These are phyloP conservation scores for Vitis rotundifolia DNA, from an alignment of 164 flowering plant genomes.

Conservation along the genomic window DNA sequence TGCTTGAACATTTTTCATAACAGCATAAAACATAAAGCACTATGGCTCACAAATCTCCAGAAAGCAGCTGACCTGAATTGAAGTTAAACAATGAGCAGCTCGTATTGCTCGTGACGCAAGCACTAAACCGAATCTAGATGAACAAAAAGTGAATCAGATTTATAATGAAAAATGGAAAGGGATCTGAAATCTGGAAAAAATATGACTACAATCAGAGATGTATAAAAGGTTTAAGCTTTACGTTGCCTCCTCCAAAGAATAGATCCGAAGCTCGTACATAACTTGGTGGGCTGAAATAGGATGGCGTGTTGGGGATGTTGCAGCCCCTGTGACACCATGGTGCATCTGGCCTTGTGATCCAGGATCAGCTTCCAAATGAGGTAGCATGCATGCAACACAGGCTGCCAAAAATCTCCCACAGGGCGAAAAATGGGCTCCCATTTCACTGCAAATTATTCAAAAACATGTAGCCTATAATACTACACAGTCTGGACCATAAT, in stretches of 20 bases:
- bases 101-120: conserved; percentile 93
- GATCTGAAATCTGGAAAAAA: neutral
- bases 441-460: conserved; percentile 67
- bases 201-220: neutral
- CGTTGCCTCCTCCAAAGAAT: conserved; percentile 97
- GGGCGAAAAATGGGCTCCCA: conserved; percentile 99
- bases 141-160: neutral
- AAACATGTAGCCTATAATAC: neutral
- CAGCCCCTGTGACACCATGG: conserved; percentile 58
- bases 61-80: conserved; percentile 83
- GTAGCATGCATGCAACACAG: conserved; percentile 92
- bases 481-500: neutral
- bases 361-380: conserved; percentile 76
- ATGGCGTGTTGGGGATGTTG: conserved; percentile 95
- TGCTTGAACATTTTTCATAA: too few relatives aligned
- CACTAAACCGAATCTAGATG: conserved; percentile 76
- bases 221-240: conserved; percentile 29
- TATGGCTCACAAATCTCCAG: conserved; percentile 1
- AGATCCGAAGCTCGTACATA: conserved; percentile 93
- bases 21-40: neutral
- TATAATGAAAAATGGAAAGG: neutral
- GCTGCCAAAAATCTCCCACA: conserved; percentile 98
- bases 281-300: conserved; percentile 91
- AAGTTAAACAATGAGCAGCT: conserved; percentile 99
- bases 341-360: conserved; percentile 56